Conservation (phyloP, 257 asterid genomes). For the Paraleonurus japonicus region DNA sequence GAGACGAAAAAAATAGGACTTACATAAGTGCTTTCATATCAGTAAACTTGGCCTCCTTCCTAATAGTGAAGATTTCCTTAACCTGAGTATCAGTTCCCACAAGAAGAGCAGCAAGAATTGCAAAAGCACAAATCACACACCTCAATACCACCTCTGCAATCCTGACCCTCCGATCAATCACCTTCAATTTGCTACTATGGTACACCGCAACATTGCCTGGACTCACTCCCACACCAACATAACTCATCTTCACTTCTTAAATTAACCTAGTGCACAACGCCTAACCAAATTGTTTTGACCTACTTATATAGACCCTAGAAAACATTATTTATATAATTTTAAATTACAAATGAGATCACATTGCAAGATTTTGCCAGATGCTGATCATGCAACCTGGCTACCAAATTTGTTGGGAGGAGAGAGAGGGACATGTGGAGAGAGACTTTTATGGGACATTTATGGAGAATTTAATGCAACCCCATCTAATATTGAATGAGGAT, state of each 20-base stretch:
- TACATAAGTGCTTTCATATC: slow-evolving; percentile 93
- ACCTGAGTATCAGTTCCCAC: slow-evolving; percentile 76
- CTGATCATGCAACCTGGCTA: background rate
- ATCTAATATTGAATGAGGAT: slow-evolving; percentile 31
- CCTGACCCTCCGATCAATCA: slow-evolving; percentile 61
- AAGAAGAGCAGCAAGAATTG: slow-evolving; percentile 60
- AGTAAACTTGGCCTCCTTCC: slow-evolving; percentile 75
- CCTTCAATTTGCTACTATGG: slow-evolving; percentile 62
- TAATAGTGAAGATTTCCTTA: slow-evolving; percentile 65
- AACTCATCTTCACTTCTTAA: slow-evolving; percentile 42
- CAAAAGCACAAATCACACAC: slow-evolving; percentile 55
- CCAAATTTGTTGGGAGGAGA: too few species aligned
- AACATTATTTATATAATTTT: too few species aligned
- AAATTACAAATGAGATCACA: background rate
- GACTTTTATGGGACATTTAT: background rate
- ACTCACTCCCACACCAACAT: slow-evolving; percentile 85
- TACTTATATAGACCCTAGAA: background rate
- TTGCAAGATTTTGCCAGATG: background rate
- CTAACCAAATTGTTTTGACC: too few species aligned
- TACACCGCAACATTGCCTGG: slow-evolving; percentile 83
- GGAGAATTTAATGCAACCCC: slow-evolving; percentile 19
- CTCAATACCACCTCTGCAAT: slow-evolving; percentile 64
- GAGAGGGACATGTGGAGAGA: background rate
- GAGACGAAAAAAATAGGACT: too few species aligned
- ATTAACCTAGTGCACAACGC: too few species aligned